Percentiles rank a stretch among this genome's conserved stretches.
These are phyloP conservation scores for Thecaphora thlaspeos DNA, from an alignment of 1,284 basidiomycete genomes.

Conservation along the genomic window DNA sequence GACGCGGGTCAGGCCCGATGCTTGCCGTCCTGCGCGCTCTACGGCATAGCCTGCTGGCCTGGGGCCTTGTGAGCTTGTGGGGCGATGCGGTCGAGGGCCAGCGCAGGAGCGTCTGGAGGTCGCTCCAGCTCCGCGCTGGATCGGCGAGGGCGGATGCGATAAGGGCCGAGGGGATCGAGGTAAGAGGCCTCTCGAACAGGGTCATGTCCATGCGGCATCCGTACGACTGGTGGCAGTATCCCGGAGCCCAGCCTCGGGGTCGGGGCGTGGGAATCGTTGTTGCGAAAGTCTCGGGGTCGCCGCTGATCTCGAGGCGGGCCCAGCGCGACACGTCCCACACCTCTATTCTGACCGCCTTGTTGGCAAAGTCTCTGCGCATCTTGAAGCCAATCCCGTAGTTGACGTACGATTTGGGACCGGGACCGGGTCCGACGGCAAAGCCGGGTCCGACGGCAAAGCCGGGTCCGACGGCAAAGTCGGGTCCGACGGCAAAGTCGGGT, in stretches of 20 bases:
- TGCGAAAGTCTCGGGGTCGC: conserved; percentile 10
- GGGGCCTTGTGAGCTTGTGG: not conserved
- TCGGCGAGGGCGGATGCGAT: not conserved
- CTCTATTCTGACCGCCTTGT: conserved; percentile 10
- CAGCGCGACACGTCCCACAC: conserved; percentile 16
- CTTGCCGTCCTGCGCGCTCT: not conserved
- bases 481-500: conserved; percentile 24
- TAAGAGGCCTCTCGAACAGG: conserved; percentile 5
- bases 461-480: conserved; percentile 10
- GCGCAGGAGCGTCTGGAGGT: not conserved
- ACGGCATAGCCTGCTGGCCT: not conserved
- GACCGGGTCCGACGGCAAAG: not conserved
- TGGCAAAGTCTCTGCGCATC: conserved; percentile 11
- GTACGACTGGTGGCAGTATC: conserved; percentile 31
- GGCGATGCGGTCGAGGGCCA: not conserved
- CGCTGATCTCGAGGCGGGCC: conserved; percentile 13
- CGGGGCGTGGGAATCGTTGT: conserved; percentile 23
- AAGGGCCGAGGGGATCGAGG: not conserved
- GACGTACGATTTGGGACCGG: not conserved
- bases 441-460: conserved; percentile 19
- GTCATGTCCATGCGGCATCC: conserved; percentile 9
- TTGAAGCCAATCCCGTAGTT: conserved; percentile 11
- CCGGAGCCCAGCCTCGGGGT: conserved; percentile 17
- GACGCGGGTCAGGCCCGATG: not conserved
- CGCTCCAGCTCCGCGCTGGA: not conserved